phyloP scores from a whole-genome alignment of 169 alveolate genomes.

The Babesia gibsoni region DNA sequence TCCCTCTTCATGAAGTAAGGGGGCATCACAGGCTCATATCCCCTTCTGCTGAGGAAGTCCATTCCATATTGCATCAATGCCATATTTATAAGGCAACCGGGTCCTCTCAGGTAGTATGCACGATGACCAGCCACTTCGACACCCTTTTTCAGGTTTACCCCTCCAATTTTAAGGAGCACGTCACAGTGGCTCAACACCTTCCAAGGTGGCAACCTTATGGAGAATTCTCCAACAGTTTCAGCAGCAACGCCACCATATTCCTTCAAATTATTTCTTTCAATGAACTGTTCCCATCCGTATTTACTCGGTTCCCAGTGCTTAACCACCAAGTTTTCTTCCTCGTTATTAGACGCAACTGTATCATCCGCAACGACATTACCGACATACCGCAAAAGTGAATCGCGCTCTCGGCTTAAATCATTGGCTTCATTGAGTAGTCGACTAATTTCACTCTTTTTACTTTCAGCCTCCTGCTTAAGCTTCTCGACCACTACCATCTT shows the following conservation, averaged over 20 bases:
- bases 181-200: conserved; percentile 89
- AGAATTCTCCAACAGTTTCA: conserved; percentile 27
- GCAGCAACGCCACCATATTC: conserved; percentile 1
- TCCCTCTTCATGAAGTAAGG: conserved; percentile 95
- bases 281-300: conserved; percentile 67
- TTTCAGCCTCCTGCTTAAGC: conserved; percentile 67
- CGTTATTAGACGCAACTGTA: conserved; percentile 91
- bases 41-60: conserved; percentile 85
- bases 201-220: conserved; percentile 41
- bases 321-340: conserved; percentile 87
- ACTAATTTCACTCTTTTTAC: conserved; percentile 69
- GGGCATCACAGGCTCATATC: conserved; percentile 96
- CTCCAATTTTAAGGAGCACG: conserved; percentile 86
- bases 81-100: conserved; percentile 92
- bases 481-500: conserved; percentile 64
- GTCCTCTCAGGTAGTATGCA: conserved; percentile 94
- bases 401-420: conserved; percentile 68
- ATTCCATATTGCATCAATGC: conserved; percentile 95
- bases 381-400: conserved; percentile 67
- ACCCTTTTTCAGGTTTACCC: conserved; percentile 90
- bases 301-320: conserved; percentile 90
- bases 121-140: conserved; percentile 97
- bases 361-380: conserved; percentile 92
- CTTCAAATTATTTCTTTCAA: not conserved
- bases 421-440: conserved; percentile 66